These are phyloP conservation scores for Sphagnum tenellum DNA, from an alignment of 225 moss, liverwort and hornwort species.

Conservation along the genomic window DNA sequence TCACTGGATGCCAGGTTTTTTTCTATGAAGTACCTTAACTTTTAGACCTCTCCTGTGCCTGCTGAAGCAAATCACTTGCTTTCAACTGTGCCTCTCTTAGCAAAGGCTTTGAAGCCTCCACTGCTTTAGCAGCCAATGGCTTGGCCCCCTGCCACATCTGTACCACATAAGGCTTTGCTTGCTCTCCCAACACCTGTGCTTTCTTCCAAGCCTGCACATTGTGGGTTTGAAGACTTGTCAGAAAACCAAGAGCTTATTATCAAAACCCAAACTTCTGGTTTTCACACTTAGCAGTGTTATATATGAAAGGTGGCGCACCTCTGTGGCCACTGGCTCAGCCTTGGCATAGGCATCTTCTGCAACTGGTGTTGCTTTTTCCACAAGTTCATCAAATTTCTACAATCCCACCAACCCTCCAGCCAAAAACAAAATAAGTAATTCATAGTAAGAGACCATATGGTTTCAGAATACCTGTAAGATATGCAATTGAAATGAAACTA, in stretches of 20 bases:
- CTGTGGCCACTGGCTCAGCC: slow-evolving; percentile 49
- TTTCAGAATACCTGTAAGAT: no score
- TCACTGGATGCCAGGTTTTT: no score
- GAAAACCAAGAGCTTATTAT: background rate
- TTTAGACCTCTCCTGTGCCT: slow-evolving; percentile 31
- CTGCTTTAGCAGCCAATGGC: slow-evolving; percentile 66
- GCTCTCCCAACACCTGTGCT: slow-evolving; percentile 42
- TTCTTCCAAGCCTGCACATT: slow-evolving; percentile 49
- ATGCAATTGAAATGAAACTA: no score
- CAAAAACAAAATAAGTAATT: background rate
- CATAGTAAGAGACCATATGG: background rate
- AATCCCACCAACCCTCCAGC: background rate
- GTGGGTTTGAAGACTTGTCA: background rate
- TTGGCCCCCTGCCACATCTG: slow-evolving; percentile 67
- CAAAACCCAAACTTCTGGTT: no score
- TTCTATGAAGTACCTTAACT: no score
- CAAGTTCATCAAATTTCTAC: slow-evolving; percentile 55
- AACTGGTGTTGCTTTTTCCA: slow-evolving; percentile 55
- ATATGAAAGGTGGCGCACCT: slow-evolving; percentile 28
- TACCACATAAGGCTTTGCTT: slow-evolving; percentile 60
- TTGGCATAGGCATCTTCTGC: slow-evolving; percentile 56
- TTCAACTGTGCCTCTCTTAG: slow-evolving; percentile 61
- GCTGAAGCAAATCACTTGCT: slow-evolving; percentile 55
- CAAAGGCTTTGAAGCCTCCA: slow-evolving; percentile 71
- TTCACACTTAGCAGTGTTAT: no score